Base-by-base conservation (phyloP, 2,329 filamentous ascomycete species). In the Metarhizium rileyi region DNA sequence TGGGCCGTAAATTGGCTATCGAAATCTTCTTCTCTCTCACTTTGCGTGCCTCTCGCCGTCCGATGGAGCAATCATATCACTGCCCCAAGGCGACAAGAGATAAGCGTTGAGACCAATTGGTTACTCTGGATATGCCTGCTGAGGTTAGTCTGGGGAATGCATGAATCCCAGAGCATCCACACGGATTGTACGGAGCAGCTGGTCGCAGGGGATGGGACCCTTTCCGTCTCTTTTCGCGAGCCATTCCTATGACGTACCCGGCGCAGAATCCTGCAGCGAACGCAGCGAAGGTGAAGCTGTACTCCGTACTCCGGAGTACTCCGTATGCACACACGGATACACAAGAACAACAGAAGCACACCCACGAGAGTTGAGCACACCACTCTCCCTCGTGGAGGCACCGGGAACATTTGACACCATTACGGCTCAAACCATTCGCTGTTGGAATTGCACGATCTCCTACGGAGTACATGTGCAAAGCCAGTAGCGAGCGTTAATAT, bases 221-320 rank as follows among this genome's bases (percentile, higher is more conserved):
- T 46, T 16, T 4, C 7, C 33, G 4, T 5, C 30, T 8, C 35
- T 14, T 5, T 18, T 14, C 33, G 28, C 33, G 16, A 30, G 45
- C 45, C 44, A 50, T 54, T 49, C 50, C 50, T 47, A 54, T 52
- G 50, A 54, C 46, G 52, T 52, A 52, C 36, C 18, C 38, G 27
- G 23, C 35, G 20, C 38, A 23, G 26, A 33, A 25, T 40, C 35
- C 46, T 48, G 38, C 38, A 42, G 23, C 38, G 38, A 42, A 42
- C 12, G 38, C 22, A 42, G 18, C 18, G 38, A 42, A 23, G 18
- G n/a, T 38, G 16, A 33, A 33, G 38, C 38, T 42, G 38, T n/a
- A n/a, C n/a, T n/a, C n/a, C n/a, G n/a, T n/a, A n/a, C n/a, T n/a
- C n/a, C n/a, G n/a, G n/a, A n/a, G n/a, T n/a, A n/a, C n/a, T n/a